phyloP scores from a whole-genome alignment of 2,329 filamentous ascomycete genomes.

The Penicillium thymicola region DNA sequence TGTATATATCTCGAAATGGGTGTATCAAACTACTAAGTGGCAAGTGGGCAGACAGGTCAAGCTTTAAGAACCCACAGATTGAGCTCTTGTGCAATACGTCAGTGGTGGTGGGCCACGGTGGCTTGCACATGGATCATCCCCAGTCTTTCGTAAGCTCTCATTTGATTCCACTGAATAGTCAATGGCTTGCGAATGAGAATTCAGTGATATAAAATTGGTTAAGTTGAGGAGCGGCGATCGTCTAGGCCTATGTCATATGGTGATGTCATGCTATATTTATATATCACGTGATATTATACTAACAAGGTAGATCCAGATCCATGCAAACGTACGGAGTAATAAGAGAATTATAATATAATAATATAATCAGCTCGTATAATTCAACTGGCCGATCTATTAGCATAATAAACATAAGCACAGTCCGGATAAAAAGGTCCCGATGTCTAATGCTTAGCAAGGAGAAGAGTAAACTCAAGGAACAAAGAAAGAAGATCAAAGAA shows the following conservation, averaged over 20 bases:
- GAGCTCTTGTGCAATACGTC: neutral
- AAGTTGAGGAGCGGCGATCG: neutral
- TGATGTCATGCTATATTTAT: neutral
- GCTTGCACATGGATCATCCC: neutral
- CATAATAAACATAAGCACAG: neutral
- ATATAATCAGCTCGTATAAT: neutral
- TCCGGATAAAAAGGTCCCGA: neutral
- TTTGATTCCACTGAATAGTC: neutral
- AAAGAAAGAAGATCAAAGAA: neutral
- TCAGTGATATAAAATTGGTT: neutral
- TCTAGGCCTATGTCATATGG: constrained; percentile 8
- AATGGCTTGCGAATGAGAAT: constrained; percentile 4
- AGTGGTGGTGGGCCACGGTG: constrained; percentile 1
- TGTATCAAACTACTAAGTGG: neutral
- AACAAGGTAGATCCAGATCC: neutral
- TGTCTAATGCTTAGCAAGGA: neutral
- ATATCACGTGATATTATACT: neutral
- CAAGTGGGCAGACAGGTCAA: constrained; percentile 3
- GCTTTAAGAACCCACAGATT: constrained; percentile 4
- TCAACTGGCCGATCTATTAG: neutral
- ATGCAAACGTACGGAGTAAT: neutral
- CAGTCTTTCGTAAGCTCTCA: neutral
- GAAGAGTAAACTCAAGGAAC: neutral
- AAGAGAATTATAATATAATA: too few relatives aligned
- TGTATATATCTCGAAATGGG: neutral